Conservation (phyloP, 208 protist genomes). For the Lotmaria passim region DNA sequence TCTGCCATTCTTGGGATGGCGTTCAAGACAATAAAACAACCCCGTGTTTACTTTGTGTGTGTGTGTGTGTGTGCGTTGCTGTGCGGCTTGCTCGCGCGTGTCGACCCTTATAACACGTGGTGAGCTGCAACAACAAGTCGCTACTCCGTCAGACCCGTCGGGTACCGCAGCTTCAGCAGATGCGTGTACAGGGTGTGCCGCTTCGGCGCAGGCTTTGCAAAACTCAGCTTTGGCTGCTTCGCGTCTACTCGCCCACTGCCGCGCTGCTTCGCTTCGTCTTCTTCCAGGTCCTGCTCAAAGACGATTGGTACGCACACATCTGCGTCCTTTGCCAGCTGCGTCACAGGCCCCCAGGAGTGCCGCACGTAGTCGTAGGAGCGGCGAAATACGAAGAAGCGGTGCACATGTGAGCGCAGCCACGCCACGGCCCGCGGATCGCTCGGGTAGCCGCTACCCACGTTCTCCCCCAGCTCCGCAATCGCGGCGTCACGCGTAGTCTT, state of each 20-base stretch:
- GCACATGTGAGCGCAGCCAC: conserved; percentile 75
- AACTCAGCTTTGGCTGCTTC: conserved; percentile 58
- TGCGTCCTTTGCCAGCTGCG: conserved; percentile 54
- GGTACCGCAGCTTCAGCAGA: conserved; percentile 52
- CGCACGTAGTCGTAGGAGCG: conserved; percentile 64
- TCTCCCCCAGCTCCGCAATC: conserved; percentile 50
- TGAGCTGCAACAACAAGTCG: neutral
- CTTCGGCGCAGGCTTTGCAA: conserved; percentile 63
- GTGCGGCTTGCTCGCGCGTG: no score
- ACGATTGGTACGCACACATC: conserved; percentile 59
- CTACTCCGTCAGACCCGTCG: conserved; percentile 23
- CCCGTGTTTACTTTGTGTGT: no score
- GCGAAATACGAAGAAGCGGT: conserved; percentile 78
- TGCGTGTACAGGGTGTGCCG: conserved; percentile 62
- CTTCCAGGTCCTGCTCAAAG: conserved; percentile 70
- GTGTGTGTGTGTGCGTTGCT: no score
- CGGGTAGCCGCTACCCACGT: conserved; percentile 83
- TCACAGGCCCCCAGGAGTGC: conserved; percentile 80
- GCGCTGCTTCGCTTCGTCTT: conserved; percentile 32
- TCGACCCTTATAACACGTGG: no score
- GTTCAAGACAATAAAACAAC: no score
- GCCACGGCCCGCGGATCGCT: conserved; percentile 73
- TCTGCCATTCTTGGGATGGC: no score
- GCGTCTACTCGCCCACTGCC: conserved; percentile 27
- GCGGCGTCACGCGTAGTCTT: conserved; percentile 84